Percentiles rank a stretch among this genome's conserved stretches.
Conservation (phyloP, 73 alveolate species). For the Stentor coeruleus region DNA sequence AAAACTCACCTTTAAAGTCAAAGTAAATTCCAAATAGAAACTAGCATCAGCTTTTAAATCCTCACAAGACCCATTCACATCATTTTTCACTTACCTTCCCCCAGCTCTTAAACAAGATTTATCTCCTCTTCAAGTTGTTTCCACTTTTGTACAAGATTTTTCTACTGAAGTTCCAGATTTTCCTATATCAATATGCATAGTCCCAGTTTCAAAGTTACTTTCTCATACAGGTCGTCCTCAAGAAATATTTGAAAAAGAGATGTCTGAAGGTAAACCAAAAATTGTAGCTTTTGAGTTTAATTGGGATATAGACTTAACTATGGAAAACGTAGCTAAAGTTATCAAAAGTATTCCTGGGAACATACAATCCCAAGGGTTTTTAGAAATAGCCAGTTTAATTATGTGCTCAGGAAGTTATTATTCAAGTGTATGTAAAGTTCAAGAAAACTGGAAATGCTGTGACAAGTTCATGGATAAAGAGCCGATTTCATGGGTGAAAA, state of each 20-base stretch:
- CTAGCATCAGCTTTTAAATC: not conserved
- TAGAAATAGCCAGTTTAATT: not conserved
- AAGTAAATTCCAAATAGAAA: not conserved
- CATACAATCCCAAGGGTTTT: not conserved
- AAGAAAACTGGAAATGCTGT: not conserved
- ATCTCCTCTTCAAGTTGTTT: not conserved
- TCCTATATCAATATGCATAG: not conserved
- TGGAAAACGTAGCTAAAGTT: not conserved
- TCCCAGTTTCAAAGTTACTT: not conserved
- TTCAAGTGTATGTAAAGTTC: not conserved
- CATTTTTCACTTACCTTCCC: not conserved
- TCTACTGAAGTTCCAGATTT: not conserved
- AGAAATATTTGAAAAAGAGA: not conserved
- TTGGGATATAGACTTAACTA: not conserved
- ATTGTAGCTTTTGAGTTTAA: not conserved
- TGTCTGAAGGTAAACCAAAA: not conserved
- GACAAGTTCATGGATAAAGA: not conserved
- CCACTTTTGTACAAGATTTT: not conserved
- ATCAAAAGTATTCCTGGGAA: not conserved
- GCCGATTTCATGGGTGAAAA: not conserved
- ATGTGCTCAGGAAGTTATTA: not conserved
- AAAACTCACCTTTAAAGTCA: not conserved
- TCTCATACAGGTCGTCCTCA: not conserved
- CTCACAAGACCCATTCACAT: slow-evolving; percentile 1
- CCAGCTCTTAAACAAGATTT: not conserved